These are phyloP conservation scores for Phaffomyces antillensis DNA, from an alignment of 805 yeast species.

Conservation along the genomic window DNA sequence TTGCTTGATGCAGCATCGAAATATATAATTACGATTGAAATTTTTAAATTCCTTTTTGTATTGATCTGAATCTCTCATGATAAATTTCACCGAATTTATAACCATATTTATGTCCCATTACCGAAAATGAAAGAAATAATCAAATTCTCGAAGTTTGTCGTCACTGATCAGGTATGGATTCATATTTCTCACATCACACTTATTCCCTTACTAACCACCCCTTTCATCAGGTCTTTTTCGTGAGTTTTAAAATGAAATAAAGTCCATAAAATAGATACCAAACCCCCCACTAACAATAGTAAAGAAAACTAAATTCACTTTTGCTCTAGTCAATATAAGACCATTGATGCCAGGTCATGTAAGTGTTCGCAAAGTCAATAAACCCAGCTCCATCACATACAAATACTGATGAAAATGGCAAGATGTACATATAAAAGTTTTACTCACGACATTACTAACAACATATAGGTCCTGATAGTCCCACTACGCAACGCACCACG, in stretches of 20 bases:
- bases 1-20: constrained; percentile 1
- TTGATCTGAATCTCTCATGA: no score
- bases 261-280: no score
- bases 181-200: no score
- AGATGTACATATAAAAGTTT: no score
- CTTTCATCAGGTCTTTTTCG: constrained; percentile 13
- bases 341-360: constrained; percentile 93
- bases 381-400: no score
- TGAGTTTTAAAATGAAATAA: constrained; percentile 11
- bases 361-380: no score
- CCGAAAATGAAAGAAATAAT: constrained; percentile 16
- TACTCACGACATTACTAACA: no score
- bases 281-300: constrained; percentile 8
- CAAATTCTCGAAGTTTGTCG: constrained; percentile 46
- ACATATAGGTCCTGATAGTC: constrained; percentile 73
- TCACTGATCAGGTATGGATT: constrained; percentile 43
- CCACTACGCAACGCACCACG: constrained; percentile 67
- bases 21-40: no score
- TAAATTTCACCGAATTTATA: no score
- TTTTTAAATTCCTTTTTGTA: no score
- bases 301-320: constrained; percentile 55
- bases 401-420: no score
- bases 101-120: no score
- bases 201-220: background rate
- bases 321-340: constrained; percentile 82